Base-by-base conservation (phyloP, 2,329 filamentous ascomycete genomes). In the Acrocalymma vagum region DNA sequence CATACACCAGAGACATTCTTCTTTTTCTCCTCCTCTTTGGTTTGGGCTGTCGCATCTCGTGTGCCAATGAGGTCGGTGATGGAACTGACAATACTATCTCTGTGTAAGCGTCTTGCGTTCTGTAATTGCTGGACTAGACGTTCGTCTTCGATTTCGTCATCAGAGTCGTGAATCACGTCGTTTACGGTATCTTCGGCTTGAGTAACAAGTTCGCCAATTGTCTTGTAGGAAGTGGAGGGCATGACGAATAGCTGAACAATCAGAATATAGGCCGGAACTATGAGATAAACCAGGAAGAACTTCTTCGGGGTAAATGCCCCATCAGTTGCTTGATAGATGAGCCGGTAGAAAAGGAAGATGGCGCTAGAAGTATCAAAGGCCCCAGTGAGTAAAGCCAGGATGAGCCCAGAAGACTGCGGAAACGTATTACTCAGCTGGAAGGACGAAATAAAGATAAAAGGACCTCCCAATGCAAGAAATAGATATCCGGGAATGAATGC, bases 1-100 rank as follows among this genome's bases (percentile, higher is more conserved):
- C 90, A 96, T 22, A 96, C 88, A 4, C 90, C 90, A 13, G 85
- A 88, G 8, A 78, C 80, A 34, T 81, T 77, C 48, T 88, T 86
- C 62, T 86, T 87, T 55, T 79, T 77, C 62, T 88, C 86, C 68
- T 93, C 87, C 34, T 69, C 57, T 48, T 81, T 75, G 5, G 80
- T 79, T 47, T 90, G 86, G 49, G 83, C 76, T 38, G 84, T 79
- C 16, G 81, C 85, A 23, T 79, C 72, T 33, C 80, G 79, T 4
- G 82, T 81, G 14, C 89, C 88, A 0, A 96, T 76, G 2, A 96
- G 78, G 29, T 82, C 79, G 26, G 88, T 85, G 45, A 94, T 87
- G 49, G 91, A 86, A 22, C 81, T 81, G 17, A 86, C 81, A 28
- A 88, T 78, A 28, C 74, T 79, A 45, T 86, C 82, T 28, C 81